Evolutionary conservation across 345 rosid genomes (phyloP).

Genomic region (Microthlaspi erraticum): DNA sequence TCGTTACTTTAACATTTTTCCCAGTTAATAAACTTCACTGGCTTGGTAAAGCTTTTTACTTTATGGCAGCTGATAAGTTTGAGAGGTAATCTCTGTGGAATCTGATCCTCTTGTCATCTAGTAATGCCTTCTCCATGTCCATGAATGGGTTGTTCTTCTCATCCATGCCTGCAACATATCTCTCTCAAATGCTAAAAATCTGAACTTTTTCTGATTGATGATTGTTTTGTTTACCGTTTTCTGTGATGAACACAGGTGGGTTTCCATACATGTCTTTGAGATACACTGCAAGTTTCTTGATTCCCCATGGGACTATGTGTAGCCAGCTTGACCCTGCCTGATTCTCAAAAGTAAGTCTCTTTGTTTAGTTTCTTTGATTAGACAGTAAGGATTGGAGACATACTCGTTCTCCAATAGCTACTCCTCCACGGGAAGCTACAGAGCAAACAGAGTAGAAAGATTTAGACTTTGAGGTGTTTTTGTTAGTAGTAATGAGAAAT

Average conservation of each 20-base stretch:
- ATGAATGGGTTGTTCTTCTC: constrained; percentile 67
- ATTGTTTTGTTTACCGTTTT: constrained; percentile 58
- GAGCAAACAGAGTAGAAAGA: constrained; percentile 3
- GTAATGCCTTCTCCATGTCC: constrained; percentile 57
- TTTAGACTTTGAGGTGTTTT: constrained; percentile 21
- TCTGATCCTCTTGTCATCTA: constrained; percentile 78
- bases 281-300: constrained; percentile 61
- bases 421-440: constrained; percentile 71
- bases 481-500: background rate
- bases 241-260: constrained; percentile 74
- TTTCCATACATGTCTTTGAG: constrained; percentile 76
- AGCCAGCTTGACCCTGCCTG: constrained; percentile 98
- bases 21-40: background rate
- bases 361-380: background rate
- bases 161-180: constrained; percentile 71
- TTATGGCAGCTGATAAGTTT: constrained; percentile 83
- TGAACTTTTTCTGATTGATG: background rate
- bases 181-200: background rate
- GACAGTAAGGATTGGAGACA: constrained; percentile 34
- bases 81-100: constrained; percentile 87
- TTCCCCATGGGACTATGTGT: constrained; percentile 91
- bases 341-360: constrained; percentile 39
- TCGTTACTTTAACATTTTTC: too few species aligned
- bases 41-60: constrained; percentile 42
- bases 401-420: constrained; percentile 86